Evolutionary conservation across 148 eudicot genomes (phyloP), one percentile per base, ranked within the genome.

Genomic region (Rhododendron kiyosumense): DNA sequence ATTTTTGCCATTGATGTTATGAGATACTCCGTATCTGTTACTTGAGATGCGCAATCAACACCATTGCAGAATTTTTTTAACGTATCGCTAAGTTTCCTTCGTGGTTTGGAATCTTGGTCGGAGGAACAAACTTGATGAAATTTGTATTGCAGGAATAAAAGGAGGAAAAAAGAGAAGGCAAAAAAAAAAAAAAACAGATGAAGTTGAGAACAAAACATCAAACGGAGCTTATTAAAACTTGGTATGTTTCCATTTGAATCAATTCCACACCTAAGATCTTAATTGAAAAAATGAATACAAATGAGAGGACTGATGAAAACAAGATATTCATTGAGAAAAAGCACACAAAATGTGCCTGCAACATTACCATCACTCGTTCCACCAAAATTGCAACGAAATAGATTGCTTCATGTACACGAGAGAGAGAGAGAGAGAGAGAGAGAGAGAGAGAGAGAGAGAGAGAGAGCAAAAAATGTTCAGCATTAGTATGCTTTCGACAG

Each of bases 381-480:
- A 79, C 18, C 84, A 87, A 84, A 87, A 87, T 38, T 79, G 84
- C 79, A 76, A 77, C 79, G 43, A 87, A 84, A n/a, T 78, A 30
- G 65, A 83, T 78, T 84, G 84, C 80, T 59, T 79, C 48, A 26
- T 79, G 34, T 87, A 85, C 86, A 87, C 78, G 71, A 65, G 71
- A 65, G 65, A 59, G 65, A 17, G 59, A 52, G 57, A 52, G 57
- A 52, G 57, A 52, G 57, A 52, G 57, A 52, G 73, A 67, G 73
- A 65, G 73, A 65, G 73, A n/a, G 71, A 24, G 73, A 34, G 65
- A 59, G 65, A 59, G 67, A 24, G 69, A 22, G 71, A 24, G 32
- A 71, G 54, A 32, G 82, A 46, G 28, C 63, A 78, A 52, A 41
- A 65, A n/a, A 24, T 3, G 20, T 76, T 54, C 11, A 18, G 74